Conservation (phyloP, 148 eudicot species). For the Rhododendron williamsianum region DNA sequence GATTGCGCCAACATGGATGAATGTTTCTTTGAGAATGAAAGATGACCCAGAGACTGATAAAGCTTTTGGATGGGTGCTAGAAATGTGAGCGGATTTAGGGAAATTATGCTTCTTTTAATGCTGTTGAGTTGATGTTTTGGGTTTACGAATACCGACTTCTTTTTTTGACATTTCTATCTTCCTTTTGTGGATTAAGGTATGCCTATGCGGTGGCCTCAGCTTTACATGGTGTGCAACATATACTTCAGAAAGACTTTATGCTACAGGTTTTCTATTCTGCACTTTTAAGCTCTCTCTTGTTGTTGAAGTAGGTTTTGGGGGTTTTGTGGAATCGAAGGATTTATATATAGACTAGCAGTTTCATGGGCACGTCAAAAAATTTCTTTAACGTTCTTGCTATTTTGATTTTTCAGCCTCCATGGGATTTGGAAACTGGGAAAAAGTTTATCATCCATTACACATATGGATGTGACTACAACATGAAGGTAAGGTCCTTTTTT, state of each 20-base stretch:
- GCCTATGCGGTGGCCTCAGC: constrained; percentile 98
- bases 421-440: constrained; percentile 61
- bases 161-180: constrained; percentile 5
- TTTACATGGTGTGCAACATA: constrained; percentile 84
- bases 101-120: constrained; percentile 6
- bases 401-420: constrained; percentile 70
- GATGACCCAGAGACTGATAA: constrained; percentile 78
- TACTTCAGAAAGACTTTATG: constrained; percentile 90
- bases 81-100: constrained; percentile 43
- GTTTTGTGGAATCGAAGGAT: neutral
- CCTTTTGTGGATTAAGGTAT: constrained; percentile 46
- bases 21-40: constrained; percentile 84
- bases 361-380: neutral
- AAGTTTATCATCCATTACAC: constrained; percentile 86
- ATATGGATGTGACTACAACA: constrained; percentile 90
- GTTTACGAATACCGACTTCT: neutral
- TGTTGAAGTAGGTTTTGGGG: neutral
- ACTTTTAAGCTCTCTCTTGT: neutral
- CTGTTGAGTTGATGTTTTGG: neutral
- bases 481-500: constrained; percentile 54
- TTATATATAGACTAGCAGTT: neutral
- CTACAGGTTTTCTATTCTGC: constrained; percentile 55
- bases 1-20: constrained; percentile 96
- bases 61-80: constrained; percentile 82
- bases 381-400: constrained; percentile 1